phyloP scores from a whole-genome alignment of 164 flowering plant genomes.

The Warburgia ugandensis region DNA sequence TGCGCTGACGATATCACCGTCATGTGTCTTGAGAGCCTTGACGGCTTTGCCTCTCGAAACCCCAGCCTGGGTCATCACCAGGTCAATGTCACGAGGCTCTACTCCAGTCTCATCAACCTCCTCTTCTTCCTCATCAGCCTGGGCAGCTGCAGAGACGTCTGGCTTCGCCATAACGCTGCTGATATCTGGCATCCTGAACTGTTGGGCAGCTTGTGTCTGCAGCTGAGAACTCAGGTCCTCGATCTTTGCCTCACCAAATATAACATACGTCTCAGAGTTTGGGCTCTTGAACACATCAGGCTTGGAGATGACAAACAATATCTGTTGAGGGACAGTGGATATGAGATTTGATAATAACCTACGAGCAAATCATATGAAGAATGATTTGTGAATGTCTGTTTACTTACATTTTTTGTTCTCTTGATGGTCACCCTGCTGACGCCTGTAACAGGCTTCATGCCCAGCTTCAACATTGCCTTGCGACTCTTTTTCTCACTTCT shows the following conservation, averaged over 20 bases:
- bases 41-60: conserved; percentile 79
- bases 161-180: conserved; percentile 46
- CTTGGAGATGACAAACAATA: conserved; percentile 76
- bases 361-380: too few relatives aligned
- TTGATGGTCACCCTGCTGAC: conserved; percentile 82
- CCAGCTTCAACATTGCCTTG: conserved; percentile 87
- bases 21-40: conserved; percentile 58
- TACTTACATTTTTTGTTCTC: conserved; percentile 69
- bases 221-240: conserved; percentile 93
- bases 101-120: conserved; percentile 83
- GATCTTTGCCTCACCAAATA: conserved; percentile 89
- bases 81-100: conserved; percentile 72
- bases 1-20: conserved; percentile 89
- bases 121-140: conserved; percentile 67
- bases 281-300: conserved; percentile 97
- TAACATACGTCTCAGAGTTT: conserved; percentile 72
- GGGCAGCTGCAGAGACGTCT: conserved; percentile 37
- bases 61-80: conserved; percentile 91
- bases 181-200: conserved; percentile 74
- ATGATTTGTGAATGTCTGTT: too few relatives aligned
- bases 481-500: conserved; percentile 90
- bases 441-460: conserved; percentile 80
- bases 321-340: too few relatives aligned
- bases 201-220: conserved; percentile 91
- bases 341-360: too few relatives aligned